These are phyloP conservation scores for Eutypa lata DNA, from an alignment of 2,329 filamentous ascomycete species.

Conservation along the genomic window DNA sequence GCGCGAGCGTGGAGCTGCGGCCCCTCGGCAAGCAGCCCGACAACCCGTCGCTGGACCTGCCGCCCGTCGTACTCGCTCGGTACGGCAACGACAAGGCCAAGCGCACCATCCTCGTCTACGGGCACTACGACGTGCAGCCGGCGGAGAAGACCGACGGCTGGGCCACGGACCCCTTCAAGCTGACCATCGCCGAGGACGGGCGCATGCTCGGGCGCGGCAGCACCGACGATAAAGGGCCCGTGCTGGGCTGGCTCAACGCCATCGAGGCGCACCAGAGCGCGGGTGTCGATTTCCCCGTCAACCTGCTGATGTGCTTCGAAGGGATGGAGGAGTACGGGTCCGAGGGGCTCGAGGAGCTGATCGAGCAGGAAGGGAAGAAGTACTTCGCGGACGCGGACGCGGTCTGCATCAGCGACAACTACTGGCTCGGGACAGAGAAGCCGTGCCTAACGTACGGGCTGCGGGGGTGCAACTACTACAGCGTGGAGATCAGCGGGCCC, in stretches of 20 bases:
- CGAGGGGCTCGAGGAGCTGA: conserved; percentile 92
- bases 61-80: conserved; percentile 85
- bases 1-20: conserved; percentile 83
- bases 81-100: conserved; percentile 92
- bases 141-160: conserved; percentile 91
- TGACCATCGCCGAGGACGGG: conserved; percentile 83
- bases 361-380: conserved; percentile 83
- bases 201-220: conserved; percentile 95
- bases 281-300: conserved; percentile 91
- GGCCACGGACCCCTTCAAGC: conserved; percentile 89
- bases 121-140: conserved; percentile 98
- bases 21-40: conserved; percentile 88
- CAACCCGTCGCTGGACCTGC: conserved; percentile 85
- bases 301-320: conserved; percentile 98
- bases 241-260: conserved; percentile 95
- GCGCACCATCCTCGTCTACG: conserved; percentile 93
- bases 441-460: conserved; percentile 97
- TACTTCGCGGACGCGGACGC: conserved; percentile 96
- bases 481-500: conserved; percentile 83
- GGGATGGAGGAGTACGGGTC: conserved; percentile 99
- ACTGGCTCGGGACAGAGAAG: conserved; percentile 99
- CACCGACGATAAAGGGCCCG: conserved; percentile 97
- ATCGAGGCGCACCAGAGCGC: conserved; percentile 98
- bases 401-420: conserved; percentile 98
- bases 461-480: conserved; percentile 97